Evolutionary conservation across 73 alveolate genomes (phyloP).

Genomic region (Stentor roeselii): DNA sequence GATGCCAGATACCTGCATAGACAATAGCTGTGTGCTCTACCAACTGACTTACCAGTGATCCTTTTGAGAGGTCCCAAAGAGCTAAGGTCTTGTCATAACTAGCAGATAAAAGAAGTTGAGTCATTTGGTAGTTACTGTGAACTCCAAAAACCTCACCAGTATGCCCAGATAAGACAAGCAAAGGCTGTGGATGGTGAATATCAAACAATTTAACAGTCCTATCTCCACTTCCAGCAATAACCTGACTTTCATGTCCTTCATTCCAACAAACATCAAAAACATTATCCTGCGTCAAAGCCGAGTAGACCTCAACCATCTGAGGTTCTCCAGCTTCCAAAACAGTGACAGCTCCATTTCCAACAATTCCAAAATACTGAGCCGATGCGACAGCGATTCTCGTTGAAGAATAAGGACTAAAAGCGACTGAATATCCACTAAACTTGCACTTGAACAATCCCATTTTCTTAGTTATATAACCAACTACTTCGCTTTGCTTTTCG

Average conservation of each 20-base stretch:
- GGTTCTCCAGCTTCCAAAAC: slow-evolving; percentile 36
- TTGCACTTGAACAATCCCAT: slow-evolving; percentile 26
- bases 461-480: background rate
- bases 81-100: slow-evolving; percentile 69
- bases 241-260: slow-evolving; percentile 77
- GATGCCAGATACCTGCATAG: slow-evolving; percentile 74
- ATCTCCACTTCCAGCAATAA: slow-evolving; percentile 84
- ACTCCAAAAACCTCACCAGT: slow-evolving; percentile 49
- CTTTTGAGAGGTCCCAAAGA: slow-evolving; percentile 66
- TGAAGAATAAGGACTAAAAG: slow-evolving; percentile 76
- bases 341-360: slow-evolving; percentile 64
- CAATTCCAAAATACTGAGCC: slow-evolving; percentile 81
- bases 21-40: slow-evolving; percentile 56
- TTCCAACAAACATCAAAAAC: slow-evolving; percentile 84
- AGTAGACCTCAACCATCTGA: slow-evolving; percentile 27
- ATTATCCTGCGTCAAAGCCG: slow-evolving; percentile 72
- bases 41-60: slow-evolving; percentile 44
- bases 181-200: slow-evolving; percentile 40
- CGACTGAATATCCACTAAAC: slow-evolving; percentile 64
- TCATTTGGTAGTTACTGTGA: slow-evolving; percentile 49
- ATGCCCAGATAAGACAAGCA: slow-evolving; percentile 44
- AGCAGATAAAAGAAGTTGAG: slow-evolving; percentile 50
- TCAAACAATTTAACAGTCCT: slow-evolving; percentile 81
- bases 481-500: slow-evolving; percentile 49
- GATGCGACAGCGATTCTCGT: slow-evolving; percentile 66